Base-by-base conservation (phyloP, 1,284 basidiomycete genomes). In the Porodaedalea pini region DNA sequence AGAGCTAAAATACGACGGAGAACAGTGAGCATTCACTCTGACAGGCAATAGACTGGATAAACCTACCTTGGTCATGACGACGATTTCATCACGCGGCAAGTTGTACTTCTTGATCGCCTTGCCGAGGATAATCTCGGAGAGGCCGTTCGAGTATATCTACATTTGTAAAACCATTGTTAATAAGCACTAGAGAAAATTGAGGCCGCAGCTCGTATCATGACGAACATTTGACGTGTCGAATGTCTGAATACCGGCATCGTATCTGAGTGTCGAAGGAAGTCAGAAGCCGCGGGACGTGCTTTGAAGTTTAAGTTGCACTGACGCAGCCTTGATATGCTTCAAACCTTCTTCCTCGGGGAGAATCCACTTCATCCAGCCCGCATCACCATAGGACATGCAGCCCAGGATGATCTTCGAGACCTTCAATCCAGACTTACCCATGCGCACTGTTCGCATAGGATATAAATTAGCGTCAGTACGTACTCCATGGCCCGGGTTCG, bases 91-190 rank as follows among this genome's bases (percentile, higher is more conserved):
- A 25, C 78, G 70, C 6, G 74, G 74, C 47, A 78, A 69, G 37
- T 74, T 64, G 61, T 73, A 69, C 56, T 74, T 65, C 56, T 73
- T 73, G 59, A 80, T 70, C 4, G 77, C 78, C 58, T 77, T 73
- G 23, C 78, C 78, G 58, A 79, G 69, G 61, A 77, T 71, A 25
- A 71, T 63, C 64, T 80, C 77, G 19, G 68, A 73, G 45, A 71
- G 65, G 32, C 76, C 77, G 37, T 68, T 66, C 21, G 68, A 69
- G 67, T 78, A 78, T 17, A 69, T 65, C 61, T 74, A 31, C 4
- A 69, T 68, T n/a, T 54, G 59, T 29, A 58, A 47, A 15, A 11
- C 13, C n/a, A 54, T 27, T 7, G 51, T 56, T 37, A 11, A 29
- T 7, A 27, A 55, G 13, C 4, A 2, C 2, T 15, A 55, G 21